Base-by-base conservation (phyloP, 345 rosid species). In the Camelina laxa region DNA sequence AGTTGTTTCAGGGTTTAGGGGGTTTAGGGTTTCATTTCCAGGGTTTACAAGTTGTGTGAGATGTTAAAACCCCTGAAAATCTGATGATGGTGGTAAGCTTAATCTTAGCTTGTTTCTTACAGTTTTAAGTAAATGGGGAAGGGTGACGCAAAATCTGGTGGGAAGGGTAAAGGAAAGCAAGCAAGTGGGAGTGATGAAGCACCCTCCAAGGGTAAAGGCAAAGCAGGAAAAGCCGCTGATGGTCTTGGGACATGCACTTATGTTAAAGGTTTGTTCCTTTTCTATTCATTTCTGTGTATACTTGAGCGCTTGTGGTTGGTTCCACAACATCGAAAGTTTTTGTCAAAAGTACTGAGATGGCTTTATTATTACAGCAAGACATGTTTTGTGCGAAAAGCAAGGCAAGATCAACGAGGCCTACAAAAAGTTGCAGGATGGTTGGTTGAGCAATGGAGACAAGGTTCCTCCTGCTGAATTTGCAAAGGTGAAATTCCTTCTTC, bases 381-480 rank as follows among this genome's bases (percentile, higher is more conserved):
- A 91, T 35, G 75, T 94, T 20, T 77, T 94, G 67, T 94, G 98
- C 75, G 98, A 94, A 77, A 91, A 94, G 86, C 96, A 94, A 79
- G 98, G 98, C 9, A 88, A 94, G 82, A 87, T 94, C 75, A 94
- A 90, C 76, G 97, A 90, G 65, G 98, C 98, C 13, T 94, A 91
- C 87, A 90, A 94, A 84, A 91, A 94, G 72, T 75, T 94, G 79
- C 82, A 94, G 78, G 97, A 94, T 80, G 98, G 96, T 64, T 94
- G 96, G 98, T 84, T 90, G 65, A 75, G 84, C 85, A 90, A 86
- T 39, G 97, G 96, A 41, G 98, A 94, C 75, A 94, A 91, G 80
- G 98, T 94, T 63, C 97, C 98, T 16, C 93, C 97, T 70, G 97
- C 98, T 76, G 98, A 94, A 81, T 94, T 90, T 80, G 96, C 97